Percentiles rank a stretch among this genome's conserved stretches.
These are phyloP conservation scores for Fusarium sp. DNA, from an alignment of 2,329 filamentous ascomycete genomes.

Conservation along the genomic window DNA sequence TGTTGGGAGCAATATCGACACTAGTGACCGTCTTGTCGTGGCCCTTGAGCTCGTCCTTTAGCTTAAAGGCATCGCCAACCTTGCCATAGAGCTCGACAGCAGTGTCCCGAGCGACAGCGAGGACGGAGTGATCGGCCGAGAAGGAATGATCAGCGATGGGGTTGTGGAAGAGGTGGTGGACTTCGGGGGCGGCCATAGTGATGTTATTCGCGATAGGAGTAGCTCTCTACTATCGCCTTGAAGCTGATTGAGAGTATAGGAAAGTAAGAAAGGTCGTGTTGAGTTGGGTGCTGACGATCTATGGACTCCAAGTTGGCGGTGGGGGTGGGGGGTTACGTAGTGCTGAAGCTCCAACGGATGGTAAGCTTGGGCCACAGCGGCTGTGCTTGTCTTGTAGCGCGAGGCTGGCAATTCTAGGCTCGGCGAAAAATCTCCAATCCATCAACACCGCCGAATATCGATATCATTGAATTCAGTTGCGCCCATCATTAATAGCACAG, in stretches of 20 bases:
- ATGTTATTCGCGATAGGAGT: constrained; percentile 57
- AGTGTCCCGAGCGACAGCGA: constrained; percentile 92
- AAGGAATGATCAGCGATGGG: constrained; percentile 99
- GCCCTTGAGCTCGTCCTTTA: constrained; percentile 93
- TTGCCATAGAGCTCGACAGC: constrained; percentile 88
- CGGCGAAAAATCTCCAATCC: constrained; percentile 47
- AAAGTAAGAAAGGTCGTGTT: constrained; percentile 20
- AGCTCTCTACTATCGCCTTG: constrained; percentile 94
- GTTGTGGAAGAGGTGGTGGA: constrained; percentile 96
- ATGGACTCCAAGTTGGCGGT: constrained; percentile 33
- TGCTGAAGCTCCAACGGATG: constrained; percentile 31
- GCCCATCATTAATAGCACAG: constrained; percentile 14
- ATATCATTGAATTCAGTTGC: constrained; percentile 18
- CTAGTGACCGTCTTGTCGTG: constrained; percentile 98
- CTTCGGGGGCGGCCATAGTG: constrained; percentile 86
- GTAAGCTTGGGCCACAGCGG: constrained; percentile 44
- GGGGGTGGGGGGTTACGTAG: constrained; percentile 47
- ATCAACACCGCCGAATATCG: constrained; percentile 33
- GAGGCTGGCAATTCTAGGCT: constrained; percentile 39
- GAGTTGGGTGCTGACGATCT: constrained; percentile 32
- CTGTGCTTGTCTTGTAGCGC: constrained; percentile 22
- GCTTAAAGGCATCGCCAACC: constrained; percentile 78
- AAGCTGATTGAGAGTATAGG: constrained; percentile 28
- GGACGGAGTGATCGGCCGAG: constrained; percentile 87
- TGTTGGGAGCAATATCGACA: constrained; percentile 92